A percentile compares a stretch with the other conserved stretches of the same genome.
Conservation (phyloP, 352 stramenopile species). For the Phytophthora ohioensis region DNA sequence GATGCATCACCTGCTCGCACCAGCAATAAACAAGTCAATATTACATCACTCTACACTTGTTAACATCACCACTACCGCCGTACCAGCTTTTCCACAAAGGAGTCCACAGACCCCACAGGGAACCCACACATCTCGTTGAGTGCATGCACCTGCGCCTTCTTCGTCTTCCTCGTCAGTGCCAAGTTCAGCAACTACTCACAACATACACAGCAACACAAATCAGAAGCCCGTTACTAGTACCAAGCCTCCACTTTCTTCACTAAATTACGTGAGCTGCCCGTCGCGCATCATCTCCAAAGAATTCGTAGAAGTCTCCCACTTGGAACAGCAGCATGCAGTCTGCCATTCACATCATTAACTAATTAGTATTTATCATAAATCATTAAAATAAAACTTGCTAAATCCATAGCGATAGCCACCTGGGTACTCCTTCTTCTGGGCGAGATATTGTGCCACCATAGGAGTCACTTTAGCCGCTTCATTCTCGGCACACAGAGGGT, state of each 20-base stretch:
- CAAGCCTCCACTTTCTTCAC: neutral
- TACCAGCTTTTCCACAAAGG: constrained; percentile 86
- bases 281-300: constrained; percentile 80
- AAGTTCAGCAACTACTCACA: constrained; percentile 69
- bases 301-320: constrained; percentile 89
- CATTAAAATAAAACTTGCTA: neutral
- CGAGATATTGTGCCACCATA: constrained; percentile 79
- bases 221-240: neutral
- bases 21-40: neutral
- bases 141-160: constrained; percentile 55
- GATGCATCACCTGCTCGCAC: constrained; percentile 71
- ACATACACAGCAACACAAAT: constrained; percentile 4
- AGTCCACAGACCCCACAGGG: constrained; percentile 72
- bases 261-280: constrained; percentile 67
- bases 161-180: constrained; percentile 73
- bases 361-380: neutral
- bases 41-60: neutral
- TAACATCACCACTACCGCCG: constrained; percentile 4
- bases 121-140: constrained; percentile 85
- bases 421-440: constrained; percentile 82
- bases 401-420: constrained; percentile 22
- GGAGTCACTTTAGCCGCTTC: constrained; percentile 48
- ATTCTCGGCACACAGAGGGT: constrained; percentile 7
- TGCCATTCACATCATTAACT: constrained; percentile 13
- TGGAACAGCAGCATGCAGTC: constrained; percentile 88